These are phyloP conservation scores for Fusarium poae DNA, from an alignment of 2,329 filamentous ascomycete genomes.

Conservation along the genomic window DNA sequence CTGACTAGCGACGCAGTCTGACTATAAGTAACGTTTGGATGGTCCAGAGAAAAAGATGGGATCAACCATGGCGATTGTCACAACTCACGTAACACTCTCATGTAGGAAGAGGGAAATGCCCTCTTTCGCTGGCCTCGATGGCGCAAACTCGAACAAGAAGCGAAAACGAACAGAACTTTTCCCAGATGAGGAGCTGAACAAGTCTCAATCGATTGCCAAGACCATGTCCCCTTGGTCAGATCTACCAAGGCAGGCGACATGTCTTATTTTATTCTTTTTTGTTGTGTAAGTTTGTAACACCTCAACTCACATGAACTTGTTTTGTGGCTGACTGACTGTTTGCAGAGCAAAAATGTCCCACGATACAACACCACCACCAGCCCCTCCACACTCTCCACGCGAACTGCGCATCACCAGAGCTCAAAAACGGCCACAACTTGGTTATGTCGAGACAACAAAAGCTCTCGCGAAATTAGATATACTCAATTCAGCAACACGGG, in stretches of 20 bases:
- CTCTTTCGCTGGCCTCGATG: background rate
- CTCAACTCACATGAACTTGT: background rate
- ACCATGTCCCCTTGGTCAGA: background rate
- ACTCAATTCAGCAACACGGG: background rate
- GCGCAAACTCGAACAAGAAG: background rate
- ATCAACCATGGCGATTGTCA: background rate
- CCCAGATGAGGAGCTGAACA: background rate
- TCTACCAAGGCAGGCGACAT: background rate
- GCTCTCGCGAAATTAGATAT: background rate
- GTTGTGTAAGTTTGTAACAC: background rate
- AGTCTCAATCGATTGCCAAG: background rate
- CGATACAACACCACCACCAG: background rate
- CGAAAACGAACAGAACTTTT: background rate
- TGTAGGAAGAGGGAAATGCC: background rate
- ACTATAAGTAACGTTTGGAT: background rate
- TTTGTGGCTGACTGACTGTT: background rate
- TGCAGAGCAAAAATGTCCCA: background rate
- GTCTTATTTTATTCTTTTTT: background rate
- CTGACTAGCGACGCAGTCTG: background rate
- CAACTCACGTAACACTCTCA: background rate
- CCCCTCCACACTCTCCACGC: background rate
- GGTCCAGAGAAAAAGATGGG: background rate
- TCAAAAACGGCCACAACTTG: background rate
- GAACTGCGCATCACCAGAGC: background rate
- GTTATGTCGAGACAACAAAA: background rate